Evolutionary conservation across 495 filamentous ascomycete species (phyloP), one percentile per base, ranked within the genome.

Genomic region (Podospora australis): DNA sequence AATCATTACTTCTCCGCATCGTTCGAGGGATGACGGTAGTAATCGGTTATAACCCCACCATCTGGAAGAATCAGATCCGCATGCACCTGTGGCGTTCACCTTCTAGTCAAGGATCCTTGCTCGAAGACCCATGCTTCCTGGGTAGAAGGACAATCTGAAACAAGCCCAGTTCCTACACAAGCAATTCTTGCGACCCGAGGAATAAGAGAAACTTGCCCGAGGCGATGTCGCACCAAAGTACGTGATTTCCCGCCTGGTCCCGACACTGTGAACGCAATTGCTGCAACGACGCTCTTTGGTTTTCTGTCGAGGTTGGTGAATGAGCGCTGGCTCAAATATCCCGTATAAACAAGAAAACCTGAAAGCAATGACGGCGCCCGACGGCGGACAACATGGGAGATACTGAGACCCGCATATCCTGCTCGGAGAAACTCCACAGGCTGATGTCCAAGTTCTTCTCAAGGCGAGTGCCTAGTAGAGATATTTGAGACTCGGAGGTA

Each of bases 181-280:
- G 45, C 32, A 40, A 44, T 29, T 43, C 23, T 49, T 54, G 36
- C 35, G 34, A 46, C 46, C 40, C 16, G 30, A 36, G 3, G 8
- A 29, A 22, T 24, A 48, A 43, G 32, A 23, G 40, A 56, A 42
- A 39, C 53, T 47, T 26, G 17, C 49, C 42, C 39, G 45, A 38
- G 16, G 48, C 51, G 49, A 56, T 60, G 54, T 55, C 40, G 55
- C 57, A 47, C 48, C 43, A n/a, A n/a, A n/a, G n/a, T n/a, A 49
- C 43, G 32, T 47, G 25, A 28, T 24, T 34, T 50, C 24, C 40
- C 21, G 16, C 36, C 36, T 38, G 28, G 29, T n/a, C 35, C 26
- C 38, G 38, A 13, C 32, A 36, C 19, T 6, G 14, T 3, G 14
- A 13, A 36, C n/a, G 19, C 32, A n/a, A 16, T 17, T 36, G 14